Conservation (phyloP, 2,329 filamentous ascomycete species). For the Blastomyces gilchristii region DNA sequence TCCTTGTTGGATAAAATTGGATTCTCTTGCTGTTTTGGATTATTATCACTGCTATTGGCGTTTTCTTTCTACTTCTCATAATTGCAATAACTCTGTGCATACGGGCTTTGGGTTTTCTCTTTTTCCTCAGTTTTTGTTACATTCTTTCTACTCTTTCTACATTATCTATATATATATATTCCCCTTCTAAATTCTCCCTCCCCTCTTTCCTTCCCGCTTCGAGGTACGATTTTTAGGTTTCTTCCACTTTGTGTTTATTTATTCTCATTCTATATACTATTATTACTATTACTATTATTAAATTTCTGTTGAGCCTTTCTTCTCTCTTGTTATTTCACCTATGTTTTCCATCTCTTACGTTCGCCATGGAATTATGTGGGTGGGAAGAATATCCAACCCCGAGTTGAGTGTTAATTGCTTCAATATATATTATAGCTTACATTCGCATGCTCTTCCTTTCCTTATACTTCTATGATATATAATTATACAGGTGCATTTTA, state of each 20-base stretch:
- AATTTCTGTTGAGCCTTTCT: neutral
- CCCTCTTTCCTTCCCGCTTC: slow-evolving; percentile 15
- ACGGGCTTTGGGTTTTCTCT: neutral
- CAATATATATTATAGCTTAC: neutral
- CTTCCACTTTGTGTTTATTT: slow-evolving; percentile 5
- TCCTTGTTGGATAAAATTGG: neutral
- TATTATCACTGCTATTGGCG: neutral
- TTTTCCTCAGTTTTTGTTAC: neutral
- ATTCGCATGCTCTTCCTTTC: neutral
- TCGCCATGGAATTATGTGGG: neutral
- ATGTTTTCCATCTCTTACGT: neutral
- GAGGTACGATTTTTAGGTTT: slow-evolving; percentile 9
- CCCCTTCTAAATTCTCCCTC: slow-evolving; percentile 12
- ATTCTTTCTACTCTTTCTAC: slow-evolving; percentile 12
- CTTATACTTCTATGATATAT: no score
- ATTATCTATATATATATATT: slow-evolving; percentile 4
- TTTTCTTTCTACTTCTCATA: slow-evolving; percentile 7
- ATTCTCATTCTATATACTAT: neutral
- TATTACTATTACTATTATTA: neutral
- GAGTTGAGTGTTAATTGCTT: no score
- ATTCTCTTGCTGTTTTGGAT: neutral
- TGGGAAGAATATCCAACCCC: no score
- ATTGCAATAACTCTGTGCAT: slow-evolving; percentile 1
- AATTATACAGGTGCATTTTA: no score
- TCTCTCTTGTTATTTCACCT: neutral